Base-by-base conservation (phyloP, 192 early-diverging fungal species). In the Mortierella hygrophila region DNA sequence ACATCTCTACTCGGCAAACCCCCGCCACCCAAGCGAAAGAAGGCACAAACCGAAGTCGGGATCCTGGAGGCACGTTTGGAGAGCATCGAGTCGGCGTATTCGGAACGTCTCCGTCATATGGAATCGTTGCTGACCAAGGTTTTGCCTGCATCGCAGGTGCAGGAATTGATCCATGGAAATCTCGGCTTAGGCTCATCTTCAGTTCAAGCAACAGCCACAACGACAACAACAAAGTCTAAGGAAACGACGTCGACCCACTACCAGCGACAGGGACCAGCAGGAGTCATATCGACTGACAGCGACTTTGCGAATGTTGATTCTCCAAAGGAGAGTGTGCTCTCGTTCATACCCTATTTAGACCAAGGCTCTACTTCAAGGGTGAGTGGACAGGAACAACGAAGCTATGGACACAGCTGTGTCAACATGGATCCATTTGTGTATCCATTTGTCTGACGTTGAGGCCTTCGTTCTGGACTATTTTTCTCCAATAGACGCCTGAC, bases 21-120 rank as follows among this genome's bases (percentile, higher is more conserved):
- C 23, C 78, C 78, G 32, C 52, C 78, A 38, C 83, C 83, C 37
- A 80, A 76, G 52, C 83, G 83, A 21, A 85, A 85, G 63, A 85
- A 85, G 21, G 49, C 83, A 29, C 83, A 70, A 10, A 47, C 73
- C 2, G 83, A 85, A 42, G 83, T 85, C 38, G 83, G 80, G 46
- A 80, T 85, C 16, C 47, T 85, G 57, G 74, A 85, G 49, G 78
- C 78, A 20, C 68, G 83, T n/a, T 47, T 85, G 57, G 78, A 85
- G 40, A 69, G 74, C 29, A 85, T 85, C 23, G 83, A 85, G 29
- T 85, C 83, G 13, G 83, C 83, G 5, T 85, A 85, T 41, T 80
- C 83, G 21, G 83, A 85, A 49, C 83, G 83, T 18, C 78, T 85
- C 26, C 80, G 74, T 37, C 83, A 85, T 26, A 85, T 85, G 83